phyloP scores from a whole-genome alignment of 805 yeast genomes.

The Suhomyces pyralidae region DNA sequence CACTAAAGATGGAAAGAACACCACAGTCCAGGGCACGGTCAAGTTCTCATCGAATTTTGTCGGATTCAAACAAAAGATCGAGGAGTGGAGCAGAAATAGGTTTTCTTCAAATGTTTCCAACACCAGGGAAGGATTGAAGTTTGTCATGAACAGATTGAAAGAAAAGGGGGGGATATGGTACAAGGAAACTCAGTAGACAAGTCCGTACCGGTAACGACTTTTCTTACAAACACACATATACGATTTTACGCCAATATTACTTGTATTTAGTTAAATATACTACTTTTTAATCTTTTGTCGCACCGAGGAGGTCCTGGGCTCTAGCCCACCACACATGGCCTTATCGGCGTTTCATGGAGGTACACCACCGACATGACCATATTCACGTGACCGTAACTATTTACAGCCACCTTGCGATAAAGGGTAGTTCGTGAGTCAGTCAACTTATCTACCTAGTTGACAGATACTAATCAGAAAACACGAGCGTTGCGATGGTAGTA shows the following conservation, averaged over 20 bases:
- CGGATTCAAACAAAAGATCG: constrained; percentile 72
- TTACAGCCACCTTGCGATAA: background rate
- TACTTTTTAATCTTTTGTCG: background rate
- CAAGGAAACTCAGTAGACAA: constrained; percentile 2
- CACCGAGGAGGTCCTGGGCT: background rate
- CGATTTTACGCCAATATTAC: background rate
- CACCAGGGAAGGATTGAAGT: constrained; percentile 69
- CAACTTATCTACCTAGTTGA: background rate
- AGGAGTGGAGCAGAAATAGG: constrained; percentile 71
- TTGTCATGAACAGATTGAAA: constrained; percentile 68
- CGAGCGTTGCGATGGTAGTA: background rate
- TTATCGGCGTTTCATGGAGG: background rate
- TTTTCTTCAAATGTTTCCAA: constrained; percentile 65
- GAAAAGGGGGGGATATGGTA: constrained; percentile 17
- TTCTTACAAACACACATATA: background rate
- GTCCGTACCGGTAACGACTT: background rate
- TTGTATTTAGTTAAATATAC: background rate
- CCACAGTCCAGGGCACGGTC: constrained; percentile 57
- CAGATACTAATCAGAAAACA: background rate
- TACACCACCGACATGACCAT: background rate
- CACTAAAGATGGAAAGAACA: constrained; percentile 29
- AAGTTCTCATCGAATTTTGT: constrained; percentile 67
- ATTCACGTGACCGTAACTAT: background rate
- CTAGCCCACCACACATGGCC: background rate
- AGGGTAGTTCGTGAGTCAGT: background rate